Percentiles rank a stretch among this genome's conserved stretches.
These are phyloP conservation scores for Arthrobotrys sinensis DNA, from an alignment of 2,329 filamentous ascomycete species.

Conservation along the genomic window DNA sequence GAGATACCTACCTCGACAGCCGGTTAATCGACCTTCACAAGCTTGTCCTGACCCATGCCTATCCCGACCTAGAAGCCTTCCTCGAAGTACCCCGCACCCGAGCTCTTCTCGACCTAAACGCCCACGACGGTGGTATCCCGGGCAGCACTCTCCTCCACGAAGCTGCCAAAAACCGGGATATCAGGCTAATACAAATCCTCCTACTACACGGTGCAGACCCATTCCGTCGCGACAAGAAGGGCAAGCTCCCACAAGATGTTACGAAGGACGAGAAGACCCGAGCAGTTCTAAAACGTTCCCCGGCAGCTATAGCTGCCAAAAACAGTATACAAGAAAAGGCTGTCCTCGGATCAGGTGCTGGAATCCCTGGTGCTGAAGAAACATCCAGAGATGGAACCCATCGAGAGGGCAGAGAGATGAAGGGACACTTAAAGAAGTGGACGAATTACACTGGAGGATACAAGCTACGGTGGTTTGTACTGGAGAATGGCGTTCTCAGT, in stretches of 20 bases:
- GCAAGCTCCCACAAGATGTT: constrained; percentile 94
- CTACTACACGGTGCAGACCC: constrained; percentile 95
- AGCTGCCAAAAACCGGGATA: constrained; percentile 88
- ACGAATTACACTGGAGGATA: constrained; percentile 98
- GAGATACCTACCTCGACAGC: constrained; percentile 88
- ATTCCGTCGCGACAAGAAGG: constrained; percentile 93
- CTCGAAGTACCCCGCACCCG: constrained; percentile 88
- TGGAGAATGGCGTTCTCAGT: constrained; percentile 96
- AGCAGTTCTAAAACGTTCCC: constrained; percentile 91
- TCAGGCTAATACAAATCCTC: constrained; percentile 87
- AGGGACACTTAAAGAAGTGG: constrained; percentile 99
- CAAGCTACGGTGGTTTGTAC: constrained; percentile 96
- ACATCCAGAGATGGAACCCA: constrained; percentile 74
- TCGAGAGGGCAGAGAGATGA: constrained; percentile 95
- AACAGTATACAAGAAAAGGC: constrained; percentile 97
- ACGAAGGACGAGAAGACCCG: constrained; percentile 93
- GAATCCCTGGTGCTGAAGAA: constrained; percentile 69
- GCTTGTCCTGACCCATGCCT: constrained; percentile 80
- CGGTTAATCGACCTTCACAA: constrained; percentile 88
- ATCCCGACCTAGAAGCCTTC: constrained; percentile 82
- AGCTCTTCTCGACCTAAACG: constrained; percentile 91
- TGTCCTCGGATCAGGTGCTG: constrained; percentile 80
- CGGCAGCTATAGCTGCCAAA: constrained; percentile 93
- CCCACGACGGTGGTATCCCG: constrained; percentile 73
- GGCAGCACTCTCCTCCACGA: constrained; percentile 96